Evolutionary conservation across 2,329 filamentous ascomycete genomes (phyloP), one percentile per base, ranked within the genome.

Genomic region (Zymoseptoria crescenta): DNA sequence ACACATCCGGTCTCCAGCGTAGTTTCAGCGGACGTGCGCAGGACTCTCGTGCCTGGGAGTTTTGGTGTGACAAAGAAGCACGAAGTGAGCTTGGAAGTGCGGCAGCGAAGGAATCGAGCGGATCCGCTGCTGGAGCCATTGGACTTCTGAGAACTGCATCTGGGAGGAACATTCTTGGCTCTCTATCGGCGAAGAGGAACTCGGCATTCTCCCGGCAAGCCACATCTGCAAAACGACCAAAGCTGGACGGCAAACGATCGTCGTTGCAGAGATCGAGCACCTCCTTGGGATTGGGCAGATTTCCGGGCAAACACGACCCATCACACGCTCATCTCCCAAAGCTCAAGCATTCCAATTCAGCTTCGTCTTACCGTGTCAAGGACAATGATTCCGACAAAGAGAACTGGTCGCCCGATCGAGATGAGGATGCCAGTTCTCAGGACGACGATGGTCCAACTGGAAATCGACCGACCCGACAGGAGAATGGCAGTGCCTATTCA

Each of bases 301-400:
- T 72, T 52, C 70, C 72, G 53, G 50, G 60, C 53, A 60, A 54
- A 51, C 9, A 59, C 9, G 45, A 35, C 24, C 53, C 52, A 19
- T 49, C 21, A 20, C 19, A 24, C 24, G 27, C 55, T 16, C 49
- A 48, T 10, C 57, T 55, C 5, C 51, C 64, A 20, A 68, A 68
- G 55, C 59, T 69, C 45, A 71, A 72, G 60, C 65, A 69, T 45
- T 65, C 67, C 5, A 65, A 62, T n/a, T 71, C 69, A 9, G 64
- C 65, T 6, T 57, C 62, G n/a, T 62, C 59, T 45, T 76, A 80
- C 24, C 75, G 78, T 73, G 78, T 73, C 67, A 78, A 67, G 71
- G 83, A 83, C 75, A 72, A 84, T 54, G 92, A 96, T 68, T 96
- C 91, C 1, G 93, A 97, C 73, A 97, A 97, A 76, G 93, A 97